Conservation (phyloP, 2,329 filamentous ascomycete genomes). For the Sphaerulina musiva region DNA sequence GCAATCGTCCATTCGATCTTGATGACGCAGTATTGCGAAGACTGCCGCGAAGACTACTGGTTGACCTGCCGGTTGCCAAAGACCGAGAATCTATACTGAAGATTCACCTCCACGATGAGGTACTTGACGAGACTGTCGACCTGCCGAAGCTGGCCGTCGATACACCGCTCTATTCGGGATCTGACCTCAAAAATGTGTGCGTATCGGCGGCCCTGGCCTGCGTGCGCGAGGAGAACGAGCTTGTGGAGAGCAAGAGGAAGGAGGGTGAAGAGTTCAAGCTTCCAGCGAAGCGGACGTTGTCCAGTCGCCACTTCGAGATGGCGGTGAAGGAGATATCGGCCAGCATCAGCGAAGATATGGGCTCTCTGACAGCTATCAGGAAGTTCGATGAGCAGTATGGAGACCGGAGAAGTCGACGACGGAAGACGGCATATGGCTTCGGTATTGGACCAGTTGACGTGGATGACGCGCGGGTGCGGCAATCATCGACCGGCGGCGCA, state of each 20-base stretch:
- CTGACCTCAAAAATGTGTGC: slow-evolving; percentile 74
- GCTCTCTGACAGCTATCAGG: slow-evolving; percentile 72
- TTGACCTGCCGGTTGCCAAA: slow-evolving; percentile 62
- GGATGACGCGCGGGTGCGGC: slow-evolving; percentile 32
- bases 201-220: slow-evolving; percentile 74
- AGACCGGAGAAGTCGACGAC: slow-evolving; percentile 60
- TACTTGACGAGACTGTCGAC: slow-evolving; percentile 54
- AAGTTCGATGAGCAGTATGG: slow-evolving; percentile 97
- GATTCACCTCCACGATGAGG: slow-evolving; percentile 65
- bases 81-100: slow-evolving; percentile 63
- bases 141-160: slow-evolving; percentile 57
- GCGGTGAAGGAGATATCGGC: slow-evolving; percentile 85
- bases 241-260: slow-evolving; percentile 26
- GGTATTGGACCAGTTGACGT: slow-evolving; percentile 22
- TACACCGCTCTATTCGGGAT: slow-evolving; percentile 74
- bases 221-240: slow-evolving; percentile 64
- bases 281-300: slow-evolving; percentile 62
- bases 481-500: background rate
- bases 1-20: slow-evolving; percentile 89
- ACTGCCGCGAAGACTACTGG: slow-evolving; percentile 63
- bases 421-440: slow-evolving; percentile 34
- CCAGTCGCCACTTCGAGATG: slow-evolving; percentile 68
- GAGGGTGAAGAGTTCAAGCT: slow-evolving; percentile 48
- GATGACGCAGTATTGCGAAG: slow-evolving; percentile 80
- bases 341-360: slow-evolving; percentile 91